Evolutionary conservation across 225 moss, liverwort and hornwort species (phyloP).

Genomic region (Marchantia polymorpha): DNA sequence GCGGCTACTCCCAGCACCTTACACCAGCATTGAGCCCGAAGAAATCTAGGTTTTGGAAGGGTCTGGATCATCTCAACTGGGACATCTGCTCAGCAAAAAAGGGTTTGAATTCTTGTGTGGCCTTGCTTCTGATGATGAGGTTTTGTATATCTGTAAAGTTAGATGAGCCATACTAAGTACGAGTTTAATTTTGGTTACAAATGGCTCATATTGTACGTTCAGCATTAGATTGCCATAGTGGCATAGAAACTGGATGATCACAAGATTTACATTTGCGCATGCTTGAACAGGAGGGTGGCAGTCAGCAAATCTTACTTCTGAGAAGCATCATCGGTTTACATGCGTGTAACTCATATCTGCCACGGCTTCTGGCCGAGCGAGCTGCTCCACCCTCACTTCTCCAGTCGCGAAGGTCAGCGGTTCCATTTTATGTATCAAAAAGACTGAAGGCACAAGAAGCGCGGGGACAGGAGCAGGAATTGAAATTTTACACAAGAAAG

Average conservation of each 20-base stretch:
- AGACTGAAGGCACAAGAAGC: slow-evolving; percentile 6
- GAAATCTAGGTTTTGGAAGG: not conserved
- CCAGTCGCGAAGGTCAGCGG: not conserved
- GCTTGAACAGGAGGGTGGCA: not conserved
- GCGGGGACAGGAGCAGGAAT: not conserved
- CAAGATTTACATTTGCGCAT: not conserved
- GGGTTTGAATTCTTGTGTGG: not conserved
- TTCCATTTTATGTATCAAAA: not conserved
- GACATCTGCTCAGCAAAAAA: not conserved
- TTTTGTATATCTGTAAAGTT: not conserved
- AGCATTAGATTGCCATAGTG: not conserved
- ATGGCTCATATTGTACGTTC: not conserved
- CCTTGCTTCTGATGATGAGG: not conserved
- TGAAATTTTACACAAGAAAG: not conserved
- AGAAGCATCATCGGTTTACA: not conserved
- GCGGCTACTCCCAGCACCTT: no score
- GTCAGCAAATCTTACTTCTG: not conserved
- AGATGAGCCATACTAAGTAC: not conserved
- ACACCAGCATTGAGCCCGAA: not conserved
- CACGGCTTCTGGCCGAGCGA: not conserved
- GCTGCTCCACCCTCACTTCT: not conserved
- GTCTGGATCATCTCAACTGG: not conserved
- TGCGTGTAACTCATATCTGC: not conserved
- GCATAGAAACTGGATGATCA: not conserved
- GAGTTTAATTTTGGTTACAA: no score